Conservation (phyloP, 83 land plant species). For the Thuja plicata region DNA sequence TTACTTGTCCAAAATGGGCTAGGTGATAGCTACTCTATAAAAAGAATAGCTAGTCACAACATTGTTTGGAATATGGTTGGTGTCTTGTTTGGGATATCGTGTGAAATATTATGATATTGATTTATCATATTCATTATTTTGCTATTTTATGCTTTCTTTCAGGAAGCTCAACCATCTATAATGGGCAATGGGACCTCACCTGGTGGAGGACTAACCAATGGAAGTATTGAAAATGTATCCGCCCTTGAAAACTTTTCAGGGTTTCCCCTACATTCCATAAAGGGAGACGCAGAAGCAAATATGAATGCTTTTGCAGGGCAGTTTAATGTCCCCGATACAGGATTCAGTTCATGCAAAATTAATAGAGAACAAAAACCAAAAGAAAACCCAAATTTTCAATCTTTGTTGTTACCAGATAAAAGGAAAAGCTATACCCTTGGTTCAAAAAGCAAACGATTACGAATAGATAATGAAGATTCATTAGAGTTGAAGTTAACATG, state of each 20-base stretch:
- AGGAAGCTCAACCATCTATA: slow-evolving; percentile 23
- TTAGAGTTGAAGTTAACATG: slow-evolving; percentile 70
- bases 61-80: not conserved
- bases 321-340: slow-evolving; percentile 15
- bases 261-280: slow-evolving; percentile 12
- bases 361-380: slow-evolving; percentile 29
- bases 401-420: slow-evolving; percentile 30
- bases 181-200: slow-evolving; percentile 9
- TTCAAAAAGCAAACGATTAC: slow-evolving; percentile 69
- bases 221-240: slow-evolving; percentile 10
- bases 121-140: not conserved
- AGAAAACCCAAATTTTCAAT: slow-evolving; percentile 23
- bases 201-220: not conserved
- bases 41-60: not conserved
- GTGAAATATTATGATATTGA: not conserved
- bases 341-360: slow-evolving; percentile 18
- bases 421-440: slow-evolving; percentile 45
- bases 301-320: slow-evolving; percentile 18
- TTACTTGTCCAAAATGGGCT: not conserved
- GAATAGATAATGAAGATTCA: slow-evolving; percentile 67
- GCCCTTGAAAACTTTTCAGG: slow-evolving; percentile 16
- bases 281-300: slow-evolving; percentile 15
- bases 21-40: not conserved
- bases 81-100: not conserved
- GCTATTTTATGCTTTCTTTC: not conserved